Evolutionary conservation across 78 protist species (phyloP), one percentile per base, ranked within the genome.

Genomic region (Tieghemostelium lacteum): DNA sequence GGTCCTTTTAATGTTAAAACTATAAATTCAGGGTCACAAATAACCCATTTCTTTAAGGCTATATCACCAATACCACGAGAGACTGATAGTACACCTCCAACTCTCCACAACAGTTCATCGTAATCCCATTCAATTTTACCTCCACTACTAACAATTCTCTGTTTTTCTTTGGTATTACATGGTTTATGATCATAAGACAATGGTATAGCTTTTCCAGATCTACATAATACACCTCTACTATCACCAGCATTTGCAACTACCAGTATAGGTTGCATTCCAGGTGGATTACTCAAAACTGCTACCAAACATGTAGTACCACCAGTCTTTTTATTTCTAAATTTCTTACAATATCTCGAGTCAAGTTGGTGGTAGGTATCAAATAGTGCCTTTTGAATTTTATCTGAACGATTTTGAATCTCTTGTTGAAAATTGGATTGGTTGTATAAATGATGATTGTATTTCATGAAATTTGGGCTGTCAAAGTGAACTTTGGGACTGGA

Each of bases 161-260:
- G 88, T 54, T 77, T 77, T 36, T 77, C 88, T 39, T 77, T 75
- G 33, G 88, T 61, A 36, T 77, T 49, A 5, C 61, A 64, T 12
- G 93, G 93, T 60, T 86, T 86, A 61, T 86, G 93, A 62, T 86
- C 93, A 22, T 52, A 74, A 10, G 86, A 65, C n/a, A 86, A 65
- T 19, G 87, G 60, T 22, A 73, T 8, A 14, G 93, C 93, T 42
- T 65, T 86, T 17, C 85, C 85, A 73, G 50, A 66, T 72, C 93
- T 57, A 57, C 93, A 86, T 7, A 86, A 55, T 20, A 86, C 93
- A 7, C 74, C 85, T 31, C 93, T 55, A 22, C 78, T 69, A 73
- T 86, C 93, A 50, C 93, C 93, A 6, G 93, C 73, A 34, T 86
- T 74, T 0, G 93, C 93, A 1, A 77, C 88, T 1, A 77, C 75